Conservation (phyloP, 2,329 filamentous ascomycete genomes). For the Cladophialophora carrionii region DNA sequence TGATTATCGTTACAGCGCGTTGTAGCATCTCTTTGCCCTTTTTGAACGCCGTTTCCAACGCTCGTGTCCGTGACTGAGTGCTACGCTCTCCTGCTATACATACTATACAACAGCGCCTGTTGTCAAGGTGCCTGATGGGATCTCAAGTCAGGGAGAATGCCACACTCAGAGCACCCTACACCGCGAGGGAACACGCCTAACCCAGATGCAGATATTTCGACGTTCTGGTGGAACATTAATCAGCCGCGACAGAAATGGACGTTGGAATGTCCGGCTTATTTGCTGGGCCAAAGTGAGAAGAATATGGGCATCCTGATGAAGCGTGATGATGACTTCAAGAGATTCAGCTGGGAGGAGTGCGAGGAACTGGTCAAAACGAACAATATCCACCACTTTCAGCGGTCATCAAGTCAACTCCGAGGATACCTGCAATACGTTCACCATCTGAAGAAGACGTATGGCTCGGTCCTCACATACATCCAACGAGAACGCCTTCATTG, state of each 20-base stretch:
- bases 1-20: neutral
- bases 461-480: conserved; percentile 78
- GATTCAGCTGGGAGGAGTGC: conserved; percentile 71
- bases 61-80: neutral
- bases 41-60: neutral
- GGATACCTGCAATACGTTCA: conserved; percentile 73
- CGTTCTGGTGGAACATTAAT: conserved; percentile 83
- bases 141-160: conserved; percentile 26
- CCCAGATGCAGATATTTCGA: conserved; percentile 22
- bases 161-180: conserved; percentile 33
- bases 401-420: conserved; percentile 75
- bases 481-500: conserved; percentile 71
- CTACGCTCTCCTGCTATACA: neutral
- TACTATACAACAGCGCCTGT: neutral
- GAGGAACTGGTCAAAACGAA: conserved; percentile 66
- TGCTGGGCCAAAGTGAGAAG: conserved; percentile 66
- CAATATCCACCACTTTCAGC: conserved; percentile 74
- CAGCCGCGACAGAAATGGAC: conserved; percentile 66
- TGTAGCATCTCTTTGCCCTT: neutral
- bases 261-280: conserved; percentile 70
- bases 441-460: conserved; percentile 66
- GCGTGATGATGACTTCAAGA: conserved; percentile 66
- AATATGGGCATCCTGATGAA: conserved; percentile 71
- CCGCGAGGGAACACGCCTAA: conserved; percentile 27
- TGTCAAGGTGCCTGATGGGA: neutral